A percentile compares a stretch with the other conserved stretches of the same genome.
Evolutionary conservation across 768 basidiomycete species (phyloP).

Genomic region (Collybia sp.): DNA sequence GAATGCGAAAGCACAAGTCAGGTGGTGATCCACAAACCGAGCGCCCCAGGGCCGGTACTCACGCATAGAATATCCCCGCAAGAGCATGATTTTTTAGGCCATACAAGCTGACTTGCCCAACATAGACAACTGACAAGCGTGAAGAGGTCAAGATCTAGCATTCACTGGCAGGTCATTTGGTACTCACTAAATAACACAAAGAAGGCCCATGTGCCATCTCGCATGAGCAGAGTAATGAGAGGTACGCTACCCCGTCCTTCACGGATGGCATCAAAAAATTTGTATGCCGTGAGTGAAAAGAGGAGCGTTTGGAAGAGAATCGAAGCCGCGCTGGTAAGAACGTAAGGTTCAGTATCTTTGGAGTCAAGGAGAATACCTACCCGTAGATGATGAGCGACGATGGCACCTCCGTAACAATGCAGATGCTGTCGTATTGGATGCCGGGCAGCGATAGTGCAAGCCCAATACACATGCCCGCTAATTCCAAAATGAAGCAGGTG

Average conservation of each 20-base stretch:
- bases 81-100: constrained; percentile 19
- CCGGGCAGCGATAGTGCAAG: constrained; percentile 22
- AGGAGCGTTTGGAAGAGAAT: constrained; percentile 33
- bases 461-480: constrained; percentile 21
- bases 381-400: constrained; percentile 23
- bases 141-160: background rate
- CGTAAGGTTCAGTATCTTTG: background rate
- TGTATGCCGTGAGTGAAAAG: constrained; percentile 30
- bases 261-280: constrained; percentile 27
- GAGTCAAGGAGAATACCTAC: constrained; percentile 13
- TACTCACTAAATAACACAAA: constrained; percentile 31
- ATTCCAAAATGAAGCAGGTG: no score
- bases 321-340: constrained; percentile 17
- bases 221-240: constrained; percentile 32
- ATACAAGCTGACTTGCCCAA: constrained; percentile 20
- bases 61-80: constrained; percentile 26
- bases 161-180: no score
- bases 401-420: constrained; percentile 23
- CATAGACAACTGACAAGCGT: constrained; percentile 18
- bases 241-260: constrained; percentile 37
- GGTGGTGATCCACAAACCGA: background rate
- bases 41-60: constrained; percentile 4
- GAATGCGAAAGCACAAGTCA: background rate
- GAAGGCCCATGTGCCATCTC: constrained; percentile 42
- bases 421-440: constrained; percentile 28